Evolutionary conservation across 805 yeast genomes (phyloP), one percentile per base, ranked within the genome.

Genomic region (Lipomyces oligophaga): DNA sequence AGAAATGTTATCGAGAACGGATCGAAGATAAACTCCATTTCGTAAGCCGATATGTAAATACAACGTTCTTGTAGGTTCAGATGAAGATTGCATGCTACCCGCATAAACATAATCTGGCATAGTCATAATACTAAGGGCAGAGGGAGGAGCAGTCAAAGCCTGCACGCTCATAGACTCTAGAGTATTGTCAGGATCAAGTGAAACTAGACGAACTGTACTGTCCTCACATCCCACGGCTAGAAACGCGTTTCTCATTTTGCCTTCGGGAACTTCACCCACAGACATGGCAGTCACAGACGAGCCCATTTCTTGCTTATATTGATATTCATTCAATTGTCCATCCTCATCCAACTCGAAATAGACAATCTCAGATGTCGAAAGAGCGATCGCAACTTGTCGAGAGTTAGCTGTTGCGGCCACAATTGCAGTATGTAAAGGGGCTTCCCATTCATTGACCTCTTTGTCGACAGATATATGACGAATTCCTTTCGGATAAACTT

Each of bases 1-100:
- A 3, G 81, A 70, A 3, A 67, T 58, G 0, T 62, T 59, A 59
- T 84, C 86, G 31, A 88, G 57, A 4, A 68, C 65, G 0, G 86
- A 76, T 15, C 81, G 69, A 1, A 81, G 80, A 65, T 83, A 86
- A 1, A 89, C 78, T 18, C 97, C 97, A 63, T 80, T 85, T n/a
- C 68, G 74, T 71, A 88, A 72, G 1, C 97, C 97, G 40, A 87
- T 75, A 63, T 88, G 94, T 8, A 85, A 72, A 48, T 67, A 72
- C 2, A 68, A 49, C 5, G 53, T 44, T n/a, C n/a, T n/a, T n/a
- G n/a, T n/a, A n/a, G n/a, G n/a, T n/a, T n/a, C n/a, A 4, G 44
- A 43, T 10, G 21, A 28, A 6, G 45, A 30, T 13, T 31, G 33
- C 6, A 38, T 38, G 8, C 49, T 39, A 2, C 47, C 55, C 4